Evolutionary conservation across 805 yeast genomes (phyloP), one percentile per base, ranked within the genome.

Genomic region (Candida ipomoeae): DNA sequence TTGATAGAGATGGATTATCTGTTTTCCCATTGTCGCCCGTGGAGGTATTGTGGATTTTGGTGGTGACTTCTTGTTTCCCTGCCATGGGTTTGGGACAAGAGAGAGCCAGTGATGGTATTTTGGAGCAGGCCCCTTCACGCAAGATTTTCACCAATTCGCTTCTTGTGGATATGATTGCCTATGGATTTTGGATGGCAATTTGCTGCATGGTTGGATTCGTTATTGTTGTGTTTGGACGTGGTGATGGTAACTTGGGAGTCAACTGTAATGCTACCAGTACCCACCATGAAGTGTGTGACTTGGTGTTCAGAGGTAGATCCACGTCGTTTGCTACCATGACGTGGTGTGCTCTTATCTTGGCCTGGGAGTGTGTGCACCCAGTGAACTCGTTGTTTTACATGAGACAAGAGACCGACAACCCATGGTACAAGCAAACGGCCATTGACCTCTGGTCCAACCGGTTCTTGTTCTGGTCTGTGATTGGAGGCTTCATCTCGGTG

Each of bases 21-120:
- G 96, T 89, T 5, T 89, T 89, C 72, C 91, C 92, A 44, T 74
- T 87, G 51, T 79, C 89, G 46, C 62, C 75, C 74, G 61, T 58
- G 33, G 61, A 58, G 36, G 61, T 58, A 7, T 56, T 58, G 53
- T 58, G 61, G 61, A 55, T 58, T 37, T 51, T 58, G 50, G 61
- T 58, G n/a, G 54, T 58, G 26, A 58, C 61, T 1, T 56, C 60
- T 5, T 58, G 61, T 44, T 58, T 62, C 46, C 60, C 59, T 1
- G 63, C 64, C 36, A 61, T 60, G 58, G 63, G 60, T 14, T 56
- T 55, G 55, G 63, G 62, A 41, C 75, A 70, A 55, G 75, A 71
- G 54, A 64, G 57, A 48, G 76, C 76, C 14, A 52, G 61, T 43
- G 74, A 68, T 34, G 76, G 71, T 46, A 63, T 71, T 36, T 64